These are phyloP conservation scores for Auricularia auricula-judae DNA, from an alignment of 768 basidiomycete genomes.

Conservation along the genomic window DNA sequence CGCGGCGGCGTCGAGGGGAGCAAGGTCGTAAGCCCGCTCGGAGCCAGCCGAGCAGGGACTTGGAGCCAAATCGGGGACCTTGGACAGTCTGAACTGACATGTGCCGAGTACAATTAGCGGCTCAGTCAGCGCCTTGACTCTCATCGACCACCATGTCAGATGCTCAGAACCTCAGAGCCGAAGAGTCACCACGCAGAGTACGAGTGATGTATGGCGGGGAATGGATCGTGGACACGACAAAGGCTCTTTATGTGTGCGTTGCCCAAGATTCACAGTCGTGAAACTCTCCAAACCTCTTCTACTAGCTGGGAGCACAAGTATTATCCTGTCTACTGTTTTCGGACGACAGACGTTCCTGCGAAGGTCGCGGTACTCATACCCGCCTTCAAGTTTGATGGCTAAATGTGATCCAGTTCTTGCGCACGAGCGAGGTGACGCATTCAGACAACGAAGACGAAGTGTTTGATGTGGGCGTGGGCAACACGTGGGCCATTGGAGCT, in stretches of 20 bases:
- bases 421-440: constrained; percentile 23
- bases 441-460: constrained; percentile 22
- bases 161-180: constrained; percentile 28
- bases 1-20: no score
- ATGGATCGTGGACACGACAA: constrained; percentile 43
- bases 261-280: not conserved
- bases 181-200: constrained; percentile 38
- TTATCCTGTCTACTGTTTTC: constrained; percentile 50
- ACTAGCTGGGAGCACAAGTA: constrained; percentile 46
- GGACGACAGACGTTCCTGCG: constrained; percentile 30
- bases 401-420: constrained; percentile 11
- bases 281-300: not conserved
- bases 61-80: no score
- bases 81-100: no score
- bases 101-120: no score
- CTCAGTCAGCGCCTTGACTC: no score
- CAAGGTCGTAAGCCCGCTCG: no score
- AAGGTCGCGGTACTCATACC: constrained; percentile 9
- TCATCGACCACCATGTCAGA: no score
- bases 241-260: constrained; percentile 50
- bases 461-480: constrained; percentile 38
- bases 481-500: constrained; percentile 27
- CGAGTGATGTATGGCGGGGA: constrained; percentile 41
- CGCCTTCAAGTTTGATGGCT: not conserved
- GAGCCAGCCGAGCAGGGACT: no score